phyloP scores from a whole-genome alignment of 176 grass and related monocot species.

The Lolium perenne region DNA sequence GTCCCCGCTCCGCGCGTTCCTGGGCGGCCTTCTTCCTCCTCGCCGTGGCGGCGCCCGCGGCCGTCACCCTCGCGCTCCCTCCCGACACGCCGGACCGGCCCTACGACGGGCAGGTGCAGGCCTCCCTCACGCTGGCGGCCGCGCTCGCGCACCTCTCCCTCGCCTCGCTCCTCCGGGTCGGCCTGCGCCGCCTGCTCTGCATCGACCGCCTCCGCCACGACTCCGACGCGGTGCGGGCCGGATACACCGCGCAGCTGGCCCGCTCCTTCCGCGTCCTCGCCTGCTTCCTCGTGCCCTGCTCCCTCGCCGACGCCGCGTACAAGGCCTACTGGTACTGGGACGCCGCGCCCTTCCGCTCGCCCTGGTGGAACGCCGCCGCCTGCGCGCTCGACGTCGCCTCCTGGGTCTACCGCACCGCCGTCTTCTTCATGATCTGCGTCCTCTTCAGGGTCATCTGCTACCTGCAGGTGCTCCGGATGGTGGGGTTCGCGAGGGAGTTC shows the following conservation, averaged over 20 bases:
- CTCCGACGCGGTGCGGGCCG: constrained; percentile 56
- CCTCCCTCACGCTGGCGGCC: constrained; percentile 49
- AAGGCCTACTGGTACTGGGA: constrained; percentile 64
- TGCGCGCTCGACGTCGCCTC: constrained; percentile 68
- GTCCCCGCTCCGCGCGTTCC: constrained; percentile 16
- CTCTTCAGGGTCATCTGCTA: constrained; percentile 83
- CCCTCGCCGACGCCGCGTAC: constrained; percentile 62
- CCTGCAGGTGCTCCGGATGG: constrained; percentile 89
- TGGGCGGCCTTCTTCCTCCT: constrained; percentile 62
- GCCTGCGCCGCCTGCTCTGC: constrained; percentile 71
- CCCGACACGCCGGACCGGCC: not conserved
- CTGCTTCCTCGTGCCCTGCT: constrained; percentile 61
- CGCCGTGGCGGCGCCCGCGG: constrained; percentile 34
- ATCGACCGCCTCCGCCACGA: constrained; percentile 66
- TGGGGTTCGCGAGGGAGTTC: constrained; percentile 69
- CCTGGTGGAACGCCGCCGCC: constrained; percentile 32
- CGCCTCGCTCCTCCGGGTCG: constrained; percentile 40
- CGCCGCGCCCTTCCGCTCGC: constrained; percentile 33
- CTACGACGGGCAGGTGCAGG: constrained; percentile 66
- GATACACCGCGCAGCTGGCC: constrained; percentile 58
- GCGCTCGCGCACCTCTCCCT: constrained; percentile 56
- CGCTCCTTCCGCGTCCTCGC: constrained; percentile 69
- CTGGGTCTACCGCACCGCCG: constrained; percentile 71
- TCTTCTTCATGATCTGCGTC: constrained; percentile 77
- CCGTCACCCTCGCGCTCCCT: not conserved